Base-by-base conservation (phyloP, 306 rosid species). In the Vigna angularis region DNA sequence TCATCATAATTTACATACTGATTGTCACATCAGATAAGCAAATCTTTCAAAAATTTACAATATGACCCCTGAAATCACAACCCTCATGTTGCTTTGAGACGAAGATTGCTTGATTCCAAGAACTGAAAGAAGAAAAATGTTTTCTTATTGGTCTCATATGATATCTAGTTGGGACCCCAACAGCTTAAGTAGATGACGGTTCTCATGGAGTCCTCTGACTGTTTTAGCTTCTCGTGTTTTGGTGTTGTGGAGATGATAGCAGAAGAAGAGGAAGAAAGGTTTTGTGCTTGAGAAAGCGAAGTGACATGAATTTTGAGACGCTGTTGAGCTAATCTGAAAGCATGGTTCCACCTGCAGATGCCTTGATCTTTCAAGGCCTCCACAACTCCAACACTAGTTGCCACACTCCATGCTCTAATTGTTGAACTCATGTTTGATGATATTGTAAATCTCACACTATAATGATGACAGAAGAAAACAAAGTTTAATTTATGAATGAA, bases 181-280 rank as follows among this genome's bases (percentile, higher is more conserved):
- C 93, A 92, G 71, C 91, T 90, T 51, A 87, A 72, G 81, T 90
- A 92, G 93, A 92, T 88, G 58, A 89, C 91, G 0, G 79, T 88
- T 32, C 88, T 88, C 0, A 88, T 63, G 3, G 97, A 32, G 3
- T 63, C 68, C 8, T 63, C 26, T 5, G 95, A 83, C 32, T 83
- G 82, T 30, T 82, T 89, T 13, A 67, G 20, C 30, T 80, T 77
- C 17, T 85, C 87, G 9, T 86, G 85, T 66, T 83, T 74, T n/a
- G 83, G 11, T 14, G 45, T 74, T 16, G 45, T 7, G 14, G 80
- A 83, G 15, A 76, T 5, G 79, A 74, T 16, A 63, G 68, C 68
- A 16, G 85, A 85, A 30, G 93, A 70, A 16, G 88, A 70, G 7
- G 93, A 82, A 42, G 68, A 63, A 66, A 79, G 70, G 32, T 75